Conservation (phyloP, 305 asterid genomes). For the Fraxinus sp. region DNA sequence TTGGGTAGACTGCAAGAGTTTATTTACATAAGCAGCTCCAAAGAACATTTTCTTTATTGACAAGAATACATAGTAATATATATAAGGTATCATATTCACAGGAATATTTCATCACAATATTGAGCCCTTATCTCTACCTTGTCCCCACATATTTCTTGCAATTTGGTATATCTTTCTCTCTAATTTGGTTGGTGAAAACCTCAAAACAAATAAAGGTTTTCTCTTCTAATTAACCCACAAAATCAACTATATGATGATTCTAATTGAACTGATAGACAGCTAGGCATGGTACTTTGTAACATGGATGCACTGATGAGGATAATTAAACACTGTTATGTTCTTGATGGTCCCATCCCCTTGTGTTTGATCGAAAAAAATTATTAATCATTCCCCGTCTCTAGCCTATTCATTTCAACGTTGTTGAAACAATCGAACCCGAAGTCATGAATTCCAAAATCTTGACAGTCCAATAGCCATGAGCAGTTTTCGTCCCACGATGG, state of each 20-base stretch:
- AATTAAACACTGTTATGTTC: not conserved
- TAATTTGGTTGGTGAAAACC: not conserved
- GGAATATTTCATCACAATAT: not conserved
- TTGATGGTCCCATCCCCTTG: not conserved
- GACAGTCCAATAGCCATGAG: constrained; percentile 44
- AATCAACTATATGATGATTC: not conserved
- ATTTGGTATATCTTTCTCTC: not conserved
- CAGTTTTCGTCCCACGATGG: constrained; percentile 40
- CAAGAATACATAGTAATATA: not conserved
- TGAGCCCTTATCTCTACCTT: not conserved
- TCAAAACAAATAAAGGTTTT: not conserved
- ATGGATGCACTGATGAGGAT: not conserved
- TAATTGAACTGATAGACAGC: not conserved
- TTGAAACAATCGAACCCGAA: constrained; percentile 45
- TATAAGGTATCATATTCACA: not conserved
- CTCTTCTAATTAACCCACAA: not conserved
- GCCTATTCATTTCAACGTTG: constrained; percentile 24
- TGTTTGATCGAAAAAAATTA: not conserved
- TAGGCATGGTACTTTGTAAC: constrained; percentile 3
- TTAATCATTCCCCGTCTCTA: not conserved
- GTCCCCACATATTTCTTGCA: constrained; percentile 5
- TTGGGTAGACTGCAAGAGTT: not conserved
- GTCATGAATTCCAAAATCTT: constrained; percentile 68
- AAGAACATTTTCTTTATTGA: not conserved
- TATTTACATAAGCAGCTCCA: not conserved